Conservation (phyloP, 75 land plant species). For the Picea sitchensis region DNA sequence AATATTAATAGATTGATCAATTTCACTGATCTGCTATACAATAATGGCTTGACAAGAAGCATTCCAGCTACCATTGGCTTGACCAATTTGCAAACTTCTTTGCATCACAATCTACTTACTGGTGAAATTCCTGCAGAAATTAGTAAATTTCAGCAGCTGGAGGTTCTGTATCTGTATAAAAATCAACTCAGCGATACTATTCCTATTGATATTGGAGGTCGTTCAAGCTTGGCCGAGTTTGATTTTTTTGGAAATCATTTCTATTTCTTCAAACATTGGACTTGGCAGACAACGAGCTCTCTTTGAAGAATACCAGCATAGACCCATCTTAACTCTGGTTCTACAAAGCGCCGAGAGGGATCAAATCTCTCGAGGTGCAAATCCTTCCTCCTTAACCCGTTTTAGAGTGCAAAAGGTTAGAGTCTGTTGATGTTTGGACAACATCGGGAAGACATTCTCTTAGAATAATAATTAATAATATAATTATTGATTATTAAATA, state of each 20-base stretch:
- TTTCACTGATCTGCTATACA: conserved; percentile 48
- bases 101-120: conserved; percentile 43
- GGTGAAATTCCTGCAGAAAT: conserved; percentile 57
- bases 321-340: too few species aligned
- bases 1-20: conserved; percentile 25
- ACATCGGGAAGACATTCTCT: too few species aligned
- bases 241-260: conserved; percentile 67
- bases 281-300: conserved; percentile 56
- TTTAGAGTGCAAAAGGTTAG: too few species aligned
- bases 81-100: conserved; percentile 33
- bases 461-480: too few species aligned
- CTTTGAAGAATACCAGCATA: conserved; percentile 38
- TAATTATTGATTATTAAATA: too few species aligned
- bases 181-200: conserved; percentile 60
- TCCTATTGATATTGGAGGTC: conserved; percentile 50
- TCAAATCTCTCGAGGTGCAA: too few species aligned
- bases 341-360: too few species aligned
- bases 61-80: conserved; percentile 60
- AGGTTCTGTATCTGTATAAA: conserved; percentile 40
- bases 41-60: conserved; percentile 43
- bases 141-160: conserved; percentile 43
- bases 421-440: too few species aligned
- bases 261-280: conserved; percentile 39
- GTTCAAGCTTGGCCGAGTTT: conserved; percentile 41
- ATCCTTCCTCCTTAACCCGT: too few species aligned